A percentile compares a stretch with the other conserved stretches of the same genome.
phyloP scores from a whole-genome alignment of 1,139 yeast species.

The Wickerhamiella infanticola region DNA sequence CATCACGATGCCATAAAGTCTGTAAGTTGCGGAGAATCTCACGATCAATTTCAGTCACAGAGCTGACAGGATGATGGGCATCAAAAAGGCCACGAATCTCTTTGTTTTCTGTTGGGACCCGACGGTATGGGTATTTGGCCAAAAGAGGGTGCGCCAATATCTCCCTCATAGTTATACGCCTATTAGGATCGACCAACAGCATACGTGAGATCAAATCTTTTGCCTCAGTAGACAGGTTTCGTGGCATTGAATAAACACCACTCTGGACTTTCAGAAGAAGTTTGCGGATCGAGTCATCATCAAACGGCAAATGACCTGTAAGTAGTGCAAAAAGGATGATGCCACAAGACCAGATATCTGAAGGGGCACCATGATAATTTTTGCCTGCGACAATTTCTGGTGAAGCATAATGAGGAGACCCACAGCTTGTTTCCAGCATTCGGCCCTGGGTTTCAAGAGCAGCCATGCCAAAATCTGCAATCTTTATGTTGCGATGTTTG shows the following conservation, averaged over 20 bases:
- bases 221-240: conserved; percentile 65
- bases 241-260: conserved; percentile 77
- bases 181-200: conserved; percentile 64
- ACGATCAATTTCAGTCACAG: conserved; percentile 49
- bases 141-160: conserved; percentile 70
- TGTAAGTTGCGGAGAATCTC: conserved; percentile 77
- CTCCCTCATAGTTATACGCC: conserved; percentile 59
- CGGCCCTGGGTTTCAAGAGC: conserved; percentile 81
- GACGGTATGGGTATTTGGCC: conserved; percentile 43
- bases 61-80: conserved; percentile 31
- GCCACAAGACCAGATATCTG: conserved; percentile 98
- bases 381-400: conserved; percentile 95
- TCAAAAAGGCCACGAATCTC: conserved; percentile 16
- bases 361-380: conserved; percentile 90
- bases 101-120: conserved; percentile 11
- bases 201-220: conserved; percentile 69
- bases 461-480: conserved; percentile 99
- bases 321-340: conserved; percentile 81
- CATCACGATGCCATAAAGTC: conserved; percentile 82
- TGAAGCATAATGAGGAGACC: conserved; percentile 96
- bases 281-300: conserved; percentile 84
- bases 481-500: conserved; percentile 74
- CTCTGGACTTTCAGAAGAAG: conserved; percentile 77
- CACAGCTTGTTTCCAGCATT: conserved; percentile 86
- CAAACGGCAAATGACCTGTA: conserved; percentile 93